phyloP scores from a whole-genome alignment of 1,284 basidiomycete genomes.

The Tilletiaria anomala region DNA sequence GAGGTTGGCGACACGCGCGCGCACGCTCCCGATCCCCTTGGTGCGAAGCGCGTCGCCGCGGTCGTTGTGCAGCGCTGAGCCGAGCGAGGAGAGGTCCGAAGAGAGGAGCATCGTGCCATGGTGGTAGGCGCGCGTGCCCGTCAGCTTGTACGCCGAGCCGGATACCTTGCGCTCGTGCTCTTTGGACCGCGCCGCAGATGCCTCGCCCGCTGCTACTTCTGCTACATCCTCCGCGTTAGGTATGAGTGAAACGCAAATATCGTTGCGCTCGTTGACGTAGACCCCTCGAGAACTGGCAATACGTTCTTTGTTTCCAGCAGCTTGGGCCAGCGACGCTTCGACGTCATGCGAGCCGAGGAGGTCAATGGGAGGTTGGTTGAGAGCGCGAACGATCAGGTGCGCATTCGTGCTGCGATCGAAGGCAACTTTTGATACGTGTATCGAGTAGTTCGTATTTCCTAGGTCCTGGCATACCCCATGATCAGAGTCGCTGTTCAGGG shows the following conservation, averaged over 20 bases:
- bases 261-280: slow-evolving; percentile 73
- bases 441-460: slow-evolving; percentile 93
- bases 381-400: slow-evolving; percentile 60
- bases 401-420: slow-evolving; percentile 74
- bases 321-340: too few relatives aligned
- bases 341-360: too few relatives aligned
- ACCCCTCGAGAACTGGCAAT: slow-evolving; percentile 9
- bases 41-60: slow-evolving; percentile 58
- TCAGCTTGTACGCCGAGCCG: slow-evolving; percentile 94
- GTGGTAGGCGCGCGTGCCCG: slow-evolving; percentile 79
- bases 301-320: too few relatives aligned
- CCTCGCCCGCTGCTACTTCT: neutral
- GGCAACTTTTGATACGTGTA: slow-evolving; percentile 64
- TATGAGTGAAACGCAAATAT: slow-evolving; percentile 42
- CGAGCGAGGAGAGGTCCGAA: slow-evolving; percentile 18
- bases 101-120: slow-evolving; percentile 95
- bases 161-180: slow-evolving; percentile 54
- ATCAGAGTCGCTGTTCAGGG: slow-evolving; percentile 1
- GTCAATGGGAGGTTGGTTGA: too few relatives aligned
- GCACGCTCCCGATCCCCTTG: slow-evolving; percentile 76
- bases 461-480: slow-evolving; percentile 54
- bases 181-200: slow-evolving; percentile 18
- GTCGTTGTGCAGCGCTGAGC: slow-evolving; percentile 46
- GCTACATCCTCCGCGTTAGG: slow-evolving; percentile 50
- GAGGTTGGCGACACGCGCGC: slow-evolving; percentile 79